Conservation (phyloP, 2,329 filamentous ascomycete species). For the Fusarium pseudograminearum region DNA sequence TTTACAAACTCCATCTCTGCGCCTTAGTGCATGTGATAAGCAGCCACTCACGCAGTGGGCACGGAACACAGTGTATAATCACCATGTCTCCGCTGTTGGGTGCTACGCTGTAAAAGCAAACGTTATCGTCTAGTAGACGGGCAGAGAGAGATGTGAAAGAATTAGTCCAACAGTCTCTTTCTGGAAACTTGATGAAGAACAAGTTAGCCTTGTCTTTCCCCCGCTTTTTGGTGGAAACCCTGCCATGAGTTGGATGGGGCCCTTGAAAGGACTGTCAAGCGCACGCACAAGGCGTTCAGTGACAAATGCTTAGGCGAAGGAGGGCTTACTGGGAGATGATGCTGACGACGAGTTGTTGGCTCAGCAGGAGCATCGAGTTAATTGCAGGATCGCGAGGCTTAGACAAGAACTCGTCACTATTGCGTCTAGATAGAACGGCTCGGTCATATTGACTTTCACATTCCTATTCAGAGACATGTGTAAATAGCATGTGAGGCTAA, state of each 20-base stretch:
- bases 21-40: conserved; percentile 8
- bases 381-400: conserved; percentile 29
- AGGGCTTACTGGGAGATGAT: conserved; percentile 25
- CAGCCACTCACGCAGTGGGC: conserved; percentile 20
- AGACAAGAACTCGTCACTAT: conserved; percentile 12
- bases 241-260: conserved; percentile 10
- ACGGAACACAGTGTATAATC: conserved; percentile 3
- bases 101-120: conserved; percentile 7
- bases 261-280: conserved; percentile 22
- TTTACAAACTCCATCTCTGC: conserved; percentile 12
- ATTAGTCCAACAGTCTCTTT: conserved; percentile 9
- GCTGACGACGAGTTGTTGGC: conserved; percentile 14
- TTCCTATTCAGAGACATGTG: conserved; percentile 21
- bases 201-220: conserved; percentile 11
- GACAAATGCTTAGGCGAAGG: conserved; percentile 27
- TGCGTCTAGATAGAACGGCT: not conserved
- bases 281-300: conserved; percentile 25
- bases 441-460: conserved; percentile 13
- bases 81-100: conserved; percentile 13
- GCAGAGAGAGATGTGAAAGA: conserved; percentile 10
- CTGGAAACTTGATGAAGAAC: conserved; percentile 32
- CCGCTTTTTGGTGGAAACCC: conserved; percentile 33
- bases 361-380: not conserved
- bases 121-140: not conserved
- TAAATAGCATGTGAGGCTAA: conserved; percentile 25